phyloP scores from a whole-genome alignment of 768 basidiomycete genomes.

The Pluteus cervinus region DNA sequence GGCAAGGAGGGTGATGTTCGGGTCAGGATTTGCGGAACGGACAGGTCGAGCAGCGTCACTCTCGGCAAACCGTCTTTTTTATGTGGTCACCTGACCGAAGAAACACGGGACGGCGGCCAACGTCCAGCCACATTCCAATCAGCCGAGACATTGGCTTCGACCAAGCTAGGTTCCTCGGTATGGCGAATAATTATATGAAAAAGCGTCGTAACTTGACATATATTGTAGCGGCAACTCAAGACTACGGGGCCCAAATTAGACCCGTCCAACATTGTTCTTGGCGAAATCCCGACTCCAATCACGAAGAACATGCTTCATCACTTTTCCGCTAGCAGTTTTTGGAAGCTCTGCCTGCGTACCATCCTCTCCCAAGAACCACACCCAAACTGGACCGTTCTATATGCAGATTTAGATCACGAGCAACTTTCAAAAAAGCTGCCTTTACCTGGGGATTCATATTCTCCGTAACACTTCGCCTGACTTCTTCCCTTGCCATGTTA shows the following conservation, averaged over 20 bases:
- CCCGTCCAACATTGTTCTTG: slow-evolving; percentile 34
- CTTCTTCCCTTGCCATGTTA: slow-evolving; percentile 40
- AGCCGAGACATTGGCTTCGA: too few species aligned
- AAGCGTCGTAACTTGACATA: too few species aligned
- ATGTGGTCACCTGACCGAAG: too few species aligned
- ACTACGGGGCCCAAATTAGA: too few species aligned
- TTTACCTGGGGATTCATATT: slow-evolving; percentile 78
- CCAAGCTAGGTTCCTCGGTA: too few species aligned
- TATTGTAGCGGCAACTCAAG: too few species aligned
- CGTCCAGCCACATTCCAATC: too few species aligned
- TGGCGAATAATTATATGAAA: too few species aligned
- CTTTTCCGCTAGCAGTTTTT: slow-evolving; percentile 84
- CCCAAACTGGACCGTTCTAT: slow-evolving; percentile 76
- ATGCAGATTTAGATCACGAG: slow-evolving; percentile 1
- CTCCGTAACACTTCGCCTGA: slow-evolving; percentile 46
- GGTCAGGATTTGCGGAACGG: slow-evolving; percentile 1
- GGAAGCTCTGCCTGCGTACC: slow-evolving; percentile 54
- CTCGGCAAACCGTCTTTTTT: too few species aligned
- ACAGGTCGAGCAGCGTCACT: too few species aligned
- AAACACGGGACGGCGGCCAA: too few species aligned
- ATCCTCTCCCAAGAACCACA: slow-evolving; percentile 78
- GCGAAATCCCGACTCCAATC: slow-evolving; percentile 60
- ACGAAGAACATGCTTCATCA: slow-evolving; percentile 75
- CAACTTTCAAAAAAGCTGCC: slow-evolving; percentile 6
- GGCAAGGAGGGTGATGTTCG: neutral